Conservation (phyloP, 331 rosid genomes). For the Dryas integrifolia region DNA sequence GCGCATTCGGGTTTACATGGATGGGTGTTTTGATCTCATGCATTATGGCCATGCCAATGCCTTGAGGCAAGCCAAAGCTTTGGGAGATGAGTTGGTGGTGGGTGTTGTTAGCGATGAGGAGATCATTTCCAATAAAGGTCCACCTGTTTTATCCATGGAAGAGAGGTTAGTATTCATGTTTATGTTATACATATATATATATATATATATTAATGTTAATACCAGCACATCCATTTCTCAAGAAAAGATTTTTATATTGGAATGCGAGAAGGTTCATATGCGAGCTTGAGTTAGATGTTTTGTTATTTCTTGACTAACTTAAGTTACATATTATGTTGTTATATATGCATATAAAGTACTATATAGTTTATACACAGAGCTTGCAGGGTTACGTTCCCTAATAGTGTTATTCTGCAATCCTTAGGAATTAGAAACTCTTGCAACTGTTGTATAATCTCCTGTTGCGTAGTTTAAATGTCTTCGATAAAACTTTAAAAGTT, state of each 20-base stretch:
- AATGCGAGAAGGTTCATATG: not conserved
- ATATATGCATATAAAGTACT: not conserved
- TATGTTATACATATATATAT: not conserved
- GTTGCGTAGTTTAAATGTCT: not conserved
- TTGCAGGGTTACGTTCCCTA: not conserved
- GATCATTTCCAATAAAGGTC: constrained; percentile 85
- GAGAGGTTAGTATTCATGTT: constrained; percentile 68
- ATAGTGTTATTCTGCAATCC: not conserved
- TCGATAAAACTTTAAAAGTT: not conserved
- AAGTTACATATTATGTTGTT: not conserved
- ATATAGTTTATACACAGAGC: not conserved
- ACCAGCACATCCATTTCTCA: not conserved
- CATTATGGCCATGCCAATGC: constrained; percentile 99
- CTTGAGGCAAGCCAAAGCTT: constrained; percentile 91
- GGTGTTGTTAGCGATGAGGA: constrained; percentile 94
- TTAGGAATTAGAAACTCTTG: not conserved
- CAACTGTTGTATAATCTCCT: not conserved
- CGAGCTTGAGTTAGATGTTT: not conserved
- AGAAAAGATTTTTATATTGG: not conserved
- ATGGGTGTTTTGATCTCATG: constrained; percentile 99
- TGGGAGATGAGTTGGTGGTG: constrained; percentile 92
- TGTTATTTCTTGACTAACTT: not conserved
- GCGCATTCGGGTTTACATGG: constrained; percentile 94
- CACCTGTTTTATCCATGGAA: constrained; percentile 87
- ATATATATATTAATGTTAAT: not conserved